These are phyloP conservation scores for Rutstroemia sp. DNA, from an alignment of 2,329 filamentous ascomycete genomes.

Conservation along the genomic window DNA sequence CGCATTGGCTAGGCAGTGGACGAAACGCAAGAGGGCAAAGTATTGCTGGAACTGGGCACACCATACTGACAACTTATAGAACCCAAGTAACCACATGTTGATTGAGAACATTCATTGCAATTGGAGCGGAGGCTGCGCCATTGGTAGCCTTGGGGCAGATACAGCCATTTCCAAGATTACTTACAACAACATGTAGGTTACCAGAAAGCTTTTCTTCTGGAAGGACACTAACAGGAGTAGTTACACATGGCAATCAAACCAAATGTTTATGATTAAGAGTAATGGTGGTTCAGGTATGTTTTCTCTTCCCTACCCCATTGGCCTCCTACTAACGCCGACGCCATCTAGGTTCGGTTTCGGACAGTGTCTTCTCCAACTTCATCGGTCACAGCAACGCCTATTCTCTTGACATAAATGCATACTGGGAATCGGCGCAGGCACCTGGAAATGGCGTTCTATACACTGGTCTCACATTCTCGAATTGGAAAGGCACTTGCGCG, in stretches of 20 bases:
- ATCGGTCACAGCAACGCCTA: conserved; percentile 54
- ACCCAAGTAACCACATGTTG: conserved; percentile 37
- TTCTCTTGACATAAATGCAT: conserved; percentile 46
- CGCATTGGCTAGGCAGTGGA: too few relatives aligned
- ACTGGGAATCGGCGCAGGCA: conserved; percentile 40
- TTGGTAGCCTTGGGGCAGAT: conserved; percentile 45
- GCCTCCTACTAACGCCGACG: not conserved
- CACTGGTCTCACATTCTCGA: conserved; percentile 43
- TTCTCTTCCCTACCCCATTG: not conserved
- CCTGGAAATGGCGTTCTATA: conserved; percentile 46
- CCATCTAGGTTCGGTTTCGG: conserved; percentile 39
- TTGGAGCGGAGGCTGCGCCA: conserved; percentile 49
- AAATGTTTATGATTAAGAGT: conserved; percentile 57
- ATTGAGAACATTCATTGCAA: conserved; percentile 56
- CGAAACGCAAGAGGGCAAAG: too few relatives aligned
- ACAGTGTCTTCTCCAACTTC: conserved; percentile 50
- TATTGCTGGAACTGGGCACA: not conserved
- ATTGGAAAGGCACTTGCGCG: conserved; percentile 44
- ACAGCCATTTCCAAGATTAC: conserved; percentile 44
- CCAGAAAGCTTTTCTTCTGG: conserved; percentile 14
- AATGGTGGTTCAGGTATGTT: conserved; percentile 40
- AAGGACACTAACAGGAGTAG: conserved; percentile 12
- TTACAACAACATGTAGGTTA: conserved; percentile 51
- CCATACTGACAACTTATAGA: not conserved
- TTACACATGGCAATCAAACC: conserved; percentile 34